Percentiles rank a stretch among this genome's conserved stretches.
Conservation (phyloP, 108 stramenopile species). For the Skeletonema grethae region DNA sequence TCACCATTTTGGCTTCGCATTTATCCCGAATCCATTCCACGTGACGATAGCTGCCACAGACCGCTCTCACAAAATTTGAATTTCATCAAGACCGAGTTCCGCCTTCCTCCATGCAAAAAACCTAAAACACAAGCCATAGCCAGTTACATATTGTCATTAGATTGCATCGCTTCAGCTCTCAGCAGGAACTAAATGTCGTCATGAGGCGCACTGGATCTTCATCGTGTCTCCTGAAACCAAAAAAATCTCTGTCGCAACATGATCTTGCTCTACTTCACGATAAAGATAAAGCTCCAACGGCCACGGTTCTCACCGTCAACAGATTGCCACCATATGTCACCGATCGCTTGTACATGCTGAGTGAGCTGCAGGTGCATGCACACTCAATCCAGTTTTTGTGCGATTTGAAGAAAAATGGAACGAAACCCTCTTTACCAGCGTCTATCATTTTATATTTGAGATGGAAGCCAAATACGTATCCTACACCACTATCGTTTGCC, state of each 20-base stretch:
- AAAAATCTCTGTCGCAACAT: conserved; percentile 24
- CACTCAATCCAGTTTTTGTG: conserved; percentile 46
- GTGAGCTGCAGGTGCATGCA: conserved; percentile 58
- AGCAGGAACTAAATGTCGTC: neutral
- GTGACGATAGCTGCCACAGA: too few species aligned
- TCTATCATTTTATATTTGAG: conserved; percentile 60
- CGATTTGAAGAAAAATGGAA: conserved; percentile 5
- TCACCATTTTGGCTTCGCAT: too few species aligned
- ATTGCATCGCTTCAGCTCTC: neutral
- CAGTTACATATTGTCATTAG: too few species aligned
- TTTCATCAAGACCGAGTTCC: too few species aligned
- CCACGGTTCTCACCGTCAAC: conserved; percentile 38
- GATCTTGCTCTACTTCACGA: conserved; percentile 28
- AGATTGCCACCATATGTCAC: conserved; percentile 31
- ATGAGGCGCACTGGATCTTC: conserved; percentile 45
- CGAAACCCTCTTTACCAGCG: conserved; percentile 25
- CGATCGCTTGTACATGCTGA: conserved; percentile 68
- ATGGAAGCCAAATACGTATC: conserved; percentile 49
- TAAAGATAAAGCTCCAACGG: conserved; percentile 18
- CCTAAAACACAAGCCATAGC: too few species aligned
- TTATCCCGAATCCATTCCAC: too few species aligned
- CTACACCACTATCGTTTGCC: conserved; percentile 34
- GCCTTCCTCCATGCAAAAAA: too few species aligned
- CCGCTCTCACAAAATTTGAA: too few species aligned
- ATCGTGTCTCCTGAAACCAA: conserved; percentile 38